phyloP scores from a whole-genome alignment of 305 asterid species.

The Fraxinus velutina region DNA sequence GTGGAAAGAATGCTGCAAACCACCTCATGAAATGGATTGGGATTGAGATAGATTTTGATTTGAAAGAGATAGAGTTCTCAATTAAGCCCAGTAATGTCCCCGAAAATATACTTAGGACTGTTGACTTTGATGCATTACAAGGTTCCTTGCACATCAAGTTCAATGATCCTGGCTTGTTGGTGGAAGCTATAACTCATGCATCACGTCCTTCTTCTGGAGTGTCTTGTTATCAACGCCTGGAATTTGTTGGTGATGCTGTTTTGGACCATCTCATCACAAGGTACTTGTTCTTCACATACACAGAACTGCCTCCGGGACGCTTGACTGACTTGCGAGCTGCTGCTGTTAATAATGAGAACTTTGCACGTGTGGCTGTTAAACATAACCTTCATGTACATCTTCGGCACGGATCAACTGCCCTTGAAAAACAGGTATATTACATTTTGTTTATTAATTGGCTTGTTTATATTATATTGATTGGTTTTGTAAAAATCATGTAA shows the following conservation, averaged over 20 bases:
- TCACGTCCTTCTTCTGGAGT: conserved; percentile 98
- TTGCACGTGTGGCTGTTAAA: conserved; percentile 96
- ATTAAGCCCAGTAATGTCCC: conserved; percentile 55
- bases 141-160: conserved; percentile 63
- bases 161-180: conserved; percentile 63
- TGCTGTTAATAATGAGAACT: conserved; percentile 96
- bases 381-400: conserved; percentile 88
- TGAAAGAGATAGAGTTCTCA: conserved; percentile 52
- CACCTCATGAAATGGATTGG: conserved; percentile 98
- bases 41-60: conserved; percentile 73
- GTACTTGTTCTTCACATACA: conserved; percentile 84
- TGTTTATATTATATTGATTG: conserved; percentile 4
- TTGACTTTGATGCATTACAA: conserved; percentile 76
- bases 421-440: conserved; percentile 75
- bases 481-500: neutral
- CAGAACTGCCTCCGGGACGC: conserved; percentile 99
- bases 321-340: conserved; percentile 98
- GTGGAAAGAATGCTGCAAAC: conserved; percentile 86
- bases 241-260: conserved; percentile 98
- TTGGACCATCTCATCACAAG: conserved; percentile 94
- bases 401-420: conserved; percentile 96
- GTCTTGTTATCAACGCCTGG: conserved; percentile 93
- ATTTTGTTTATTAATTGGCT: conserved; percentile 4
- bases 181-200: conserved; percentile 98
- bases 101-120: conserved; percentile 64